Evolutionary conservation across 2,329 filamentous ascomycete species (phyloP), one percentile per base, ranked within the genome.

Genomic region (Stachybotrys chlorohalonatus): DNA sequence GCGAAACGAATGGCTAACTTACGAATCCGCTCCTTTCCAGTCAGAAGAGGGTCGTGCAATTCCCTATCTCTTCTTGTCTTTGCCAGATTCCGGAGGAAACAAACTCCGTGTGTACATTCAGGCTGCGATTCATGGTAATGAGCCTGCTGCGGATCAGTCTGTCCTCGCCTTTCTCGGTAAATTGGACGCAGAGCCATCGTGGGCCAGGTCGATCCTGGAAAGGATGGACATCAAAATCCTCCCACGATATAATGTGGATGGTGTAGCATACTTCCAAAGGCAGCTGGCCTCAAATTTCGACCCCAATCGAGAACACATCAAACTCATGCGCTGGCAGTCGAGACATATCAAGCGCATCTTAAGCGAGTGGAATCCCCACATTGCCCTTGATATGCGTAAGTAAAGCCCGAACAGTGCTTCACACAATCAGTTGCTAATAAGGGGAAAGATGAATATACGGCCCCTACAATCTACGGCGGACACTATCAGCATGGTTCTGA

Each of bases 161-260:
- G 57, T 66, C 2, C 58, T 66, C 1, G 63, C 64, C 0, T 50
- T 66, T 0, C 50, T 66, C 0, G 64, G 64, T 1, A 66, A 66
- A 6, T 55, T 66, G 5, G 64, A 66, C 24, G 60, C 61, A 31
- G 63, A 66, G 30, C 47, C 59, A 5, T 59, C 59, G 0, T 66
- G 63, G 63, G n/a, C 64, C 1, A 53, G 56, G 0, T 63, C 61
- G 1, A 54, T 66, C 1, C 49, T 66, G 1, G 58, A 63, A 4
- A 63, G 62, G 42, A 59, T 66, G 57, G 64, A 66, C 16, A 66
- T 66, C 9, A 53, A 64, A 47, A 53, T 66, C 11, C 58, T 66
- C 15, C 62, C 64, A 2, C 62, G 64, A 1, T 66, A 66, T 17
- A 66, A 66, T n/a, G 62, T 62, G 0, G 64, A 66, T 13, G 64